Conservation (phyloP, 306 rosid genomes). For the Quercus robur region DNA sequence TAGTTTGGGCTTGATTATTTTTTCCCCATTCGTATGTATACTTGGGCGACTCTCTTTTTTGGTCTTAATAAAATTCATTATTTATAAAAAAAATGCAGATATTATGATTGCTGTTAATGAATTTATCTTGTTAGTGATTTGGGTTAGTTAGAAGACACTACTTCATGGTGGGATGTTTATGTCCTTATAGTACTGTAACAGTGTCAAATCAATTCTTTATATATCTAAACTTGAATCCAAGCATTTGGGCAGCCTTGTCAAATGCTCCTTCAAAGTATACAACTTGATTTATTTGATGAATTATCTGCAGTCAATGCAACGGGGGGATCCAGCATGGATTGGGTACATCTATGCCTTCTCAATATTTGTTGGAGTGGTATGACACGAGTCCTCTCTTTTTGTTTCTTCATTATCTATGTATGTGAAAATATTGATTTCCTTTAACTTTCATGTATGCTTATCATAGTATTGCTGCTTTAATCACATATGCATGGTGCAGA, state of each 20-base stretch:
- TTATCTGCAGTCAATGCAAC: conserved; percentile 58
- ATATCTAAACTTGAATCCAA: neutral
- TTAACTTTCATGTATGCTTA: neutral
- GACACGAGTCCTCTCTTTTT: conserved; percentile 8
- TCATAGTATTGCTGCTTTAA: neutral
- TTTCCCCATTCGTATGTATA: too few species aligned
- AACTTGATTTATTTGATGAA: neutral
- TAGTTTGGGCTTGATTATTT: too few species aligned
- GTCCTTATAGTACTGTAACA: neutral
- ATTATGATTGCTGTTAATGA: neutral
- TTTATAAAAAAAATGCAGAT: too few species aligned
- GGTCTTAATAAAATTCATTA: too few species aligned
- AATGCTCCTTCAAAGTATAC: neutral
- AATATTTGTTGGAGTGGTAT: conserved; percentile 60
- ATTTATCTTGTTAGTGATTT: neutral
- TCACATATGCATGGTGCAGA: neutral
- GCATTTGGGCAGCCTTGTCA: neutral
- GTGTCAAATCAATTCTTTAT: neutral
- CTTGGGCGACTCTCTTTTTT: too few species aligned
- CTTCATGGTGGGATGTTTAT: neutral
- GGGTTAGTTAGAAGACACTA: neutral
- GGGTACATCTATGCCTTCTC: conserved; percentile 56
- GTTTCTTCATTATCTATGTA: neutral
- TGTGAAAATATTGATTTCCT: conserved; percentile 2
- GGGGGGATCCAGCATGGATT: conserved; percentile 44